Base-by-base conservation (phyloP, 352 stramenopile species). In the Saprolegnia parasitica region DNA sequence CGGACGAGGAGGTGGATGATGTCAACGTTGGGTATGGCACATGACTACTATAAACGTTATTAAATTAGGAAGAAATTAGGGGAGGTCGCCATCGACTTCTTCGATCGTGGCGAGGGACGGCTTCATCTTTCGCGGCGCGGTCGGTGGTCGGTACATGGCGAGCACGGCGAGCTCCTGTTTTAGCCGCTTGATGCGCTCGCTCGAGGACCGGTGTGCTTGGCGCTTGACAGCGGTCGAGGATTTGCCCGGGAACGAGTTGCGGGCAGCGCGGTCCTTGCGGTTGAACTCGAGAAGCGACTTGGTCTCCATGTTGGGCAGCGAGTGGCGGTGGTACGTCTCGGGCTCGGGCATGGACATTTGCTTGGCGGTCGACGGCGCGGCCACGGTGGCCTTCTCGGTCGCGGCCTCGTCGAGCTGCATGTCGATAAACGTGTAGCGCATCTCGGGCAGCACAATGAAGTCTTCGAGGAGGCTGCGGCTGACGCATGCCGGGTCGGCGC, bases 371-470 rank as follows among this genome's bases (percentile, higher is more conserved):
- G 62, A 15, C 13, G n/a, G 40, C 24, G 20, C 18, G 35, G 23
- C 15, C 46, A 18, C 35, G 5, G 20, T 37, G 15, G 50, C n/a
- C 10, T 26, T 26, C 20, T 61, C 37, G n/a, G 47, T 29, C 26
- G 39, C 42, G 32, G 40, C 15, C 13, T 60, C 62, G 26, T 68
- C 35, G 15, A 68, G 26, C 23, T 61, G 40, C 62, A 93, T 81
- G 74, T 90, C 89, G 54, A 93, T 74, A 67, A 90, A 93, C 71
- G 85, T 93, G 82, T 93, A 95, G 46, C 85, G 83, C 85, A 93
- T 91, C 65, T 95, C 85, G 71, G 89, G 89, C 20, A 93, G 83
- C 80, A 93, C 89, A 54, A 95, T 79, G 71, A 95, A 95, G 73
- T 92, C 80, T 74, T 95, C 84, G 78, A 95, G 90, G 47, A 95